A percentile compares a stretch with the other conserved stretches of the same genome.
phyloP scores from a whole-genome alignment of 1,284 basidiomycete genomes.

The Ceratobasidium sp. region DNA sequence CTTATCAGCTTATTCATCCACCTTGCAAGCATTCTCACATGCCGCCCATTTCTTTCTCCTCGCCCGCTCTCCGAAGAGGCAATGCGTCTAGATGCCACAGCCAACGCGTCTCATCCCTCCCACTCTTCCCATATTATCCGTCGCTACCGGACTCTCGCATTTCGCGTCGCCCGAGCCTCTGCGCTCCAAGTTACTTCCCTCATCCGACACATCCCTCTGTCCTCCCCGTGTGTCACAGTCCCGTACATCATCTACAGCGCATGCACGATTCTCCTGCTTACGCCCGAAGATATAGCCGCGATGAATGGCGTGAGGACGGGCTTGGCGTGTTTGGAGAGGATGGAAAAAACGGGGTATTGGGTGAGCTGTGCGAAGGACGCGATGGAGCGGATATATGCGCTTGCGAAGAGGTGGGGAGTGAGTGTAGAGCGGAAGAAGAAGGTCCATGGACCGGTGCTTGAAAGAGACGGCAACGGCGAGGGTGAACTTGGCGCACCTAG shows the following conservation, averaged over 20 bases:
- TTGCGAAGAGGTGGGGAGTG: conserved; percentile 32
- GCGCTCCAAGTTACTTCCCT: conserved; percentile 39
- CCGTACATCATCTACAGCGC: conserved; percentile 41
- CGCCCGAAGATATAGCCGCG: conserved; percentile 27
- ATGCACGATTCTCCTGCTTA: conserved; percentile 34
- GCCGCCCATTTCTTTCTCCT: conserved; percentile 28
- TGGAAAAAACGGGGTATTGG: conserved; percentile 44
- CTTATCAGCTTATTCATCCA: conserved; percentile 21
- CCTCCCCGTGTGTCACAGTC: conserved; percentile 35
- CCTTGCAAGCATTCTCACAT: conserved; percentile 30
- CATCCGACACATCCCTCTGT: conserved; percentile 40
- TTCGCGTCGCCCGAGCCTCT: conserved; percentile 41
- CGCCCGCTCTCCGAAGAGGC: conserved; percentile 18
- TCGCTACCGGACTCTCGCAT: conserved; percentile 39
- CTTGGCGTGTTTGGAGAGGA: conserved; percentile 23
- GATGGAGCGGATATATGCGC: conserved; percentile 24
- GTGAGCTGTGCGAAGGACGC: conserved; percentile 22
- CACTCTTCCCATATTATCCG: conserved; percentile 35
- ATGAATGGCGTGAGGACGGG: conserved; percentile 33
- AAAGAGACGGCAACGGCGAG: neutral
- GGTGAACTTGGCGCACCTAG: neutral
- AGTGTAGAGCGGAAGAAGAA: neutral
- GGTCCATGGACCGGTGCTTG: neutral
- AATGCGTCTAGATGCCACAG: conserved; percentile 7
- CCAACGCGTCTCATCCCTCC: neutral